Evolutionary conservation across 1,284 basidiomycete species (phyloP), one percentile per base, ranked within the genome.

Genomic region (Sanghuangporus sanghuang): DNA sequence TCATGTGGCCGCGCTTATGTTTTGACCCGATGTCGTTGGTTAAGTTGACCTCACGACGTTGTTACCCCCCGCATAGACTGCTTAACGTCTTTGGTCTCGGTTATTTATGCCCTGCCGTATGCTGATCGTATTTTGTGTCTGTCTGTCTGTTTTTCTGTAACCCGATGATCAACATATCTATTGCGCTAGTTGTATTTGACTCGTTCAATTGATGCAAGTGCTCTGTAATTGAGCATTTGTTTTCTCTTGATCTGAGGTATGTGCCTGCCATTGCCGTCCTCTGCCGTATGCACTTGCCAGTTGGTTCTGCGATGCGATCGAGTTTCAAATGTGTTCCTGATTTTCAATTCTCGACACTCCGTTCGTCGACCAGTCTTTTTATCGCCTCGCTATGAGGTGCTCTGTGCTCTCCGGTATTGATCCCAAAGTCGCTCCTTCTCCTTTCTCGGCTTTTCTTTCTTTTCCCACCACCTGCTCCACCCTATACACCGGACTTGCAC

Each of bases 1-100:
- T 16, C 62, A 63, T 35, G 16, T 56, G 18, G 56, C 48, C 56
- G 54, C 56, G 12, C 46, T 57, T 23, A 59, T 57, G 55, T 52
- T 63, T 35, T 63, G 44, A 63, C 2, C 42, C 42, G 42, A 14
- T 52, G 18, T 6, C 48, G 12, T 12, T 50, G 14, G 14, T 3
- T 5, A 16, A 50, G 54, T 57, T 21, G 54, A 16, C 39, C 39
- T n/a, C 35, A n/a, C 2, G 21, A n/a, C 55, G 39, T 18, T 39
- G 38, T 57, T 7, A 12, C 21, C 38, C 38, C 16, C 27, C 38
- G n/a, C 21, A 38, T 18, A 40, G 11, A 12, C 36, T 38, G n/a
- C 23, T 12, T 23, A 27, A 16, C 32, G 14, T 18, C 23, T 12
- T 36, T n/a, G 6, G 46, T 23, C 49, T 16, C 49, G 46, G 6